Evolutionary conservation across 2,329 filamentous ascomycete species (phyloP).

Genomic region (Trichophyton equinum): DNA sequence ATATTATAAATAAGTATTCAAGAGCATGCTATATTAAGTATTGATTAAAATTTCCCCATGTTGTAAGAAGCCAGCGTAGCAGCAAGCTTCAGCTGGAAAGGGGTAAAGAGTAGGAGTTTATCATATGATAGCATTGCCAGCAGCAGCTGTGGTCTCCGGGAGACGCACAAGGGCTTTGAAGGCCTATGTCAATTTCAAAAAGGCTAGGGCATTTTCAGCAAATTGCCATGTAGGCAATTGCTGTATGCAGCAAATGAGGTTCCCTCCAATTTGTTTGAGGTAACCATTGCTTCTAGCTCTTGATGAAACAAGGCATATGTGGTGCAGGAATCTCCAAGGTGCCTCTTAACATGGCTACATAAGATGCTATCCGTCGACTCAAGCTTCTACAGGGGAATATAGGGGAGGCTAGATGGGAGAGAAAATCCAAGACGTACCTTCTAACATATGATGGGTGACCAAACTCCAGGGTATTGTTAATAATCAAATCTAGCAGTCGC

Average conservation of each 20-base stretch:
- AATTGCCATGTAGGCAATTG: constrained; percentile 4
- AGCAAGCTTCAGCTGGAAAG: too few species aligned
- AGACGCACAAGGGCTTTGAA: background rate
- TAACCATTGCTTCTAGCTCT: background rate
- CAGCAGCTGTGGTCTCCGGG: background rate
- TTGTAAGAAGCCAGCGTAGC: background rate
- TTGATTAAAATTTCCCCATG: background rate
- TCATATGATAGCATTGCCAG: background rate
- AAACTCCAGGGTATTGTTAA: constrained; percentile 31
- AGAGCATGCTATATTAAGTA: constrained; percentile 4
- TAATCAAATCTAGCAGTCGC: constrained; percentile 42
- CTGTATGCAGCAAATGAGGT: constrained; percentile 3
- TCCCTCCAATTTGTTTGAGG: background rate
- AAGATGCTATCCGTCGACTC: constrained; percentile 25
- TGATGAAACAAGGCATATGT: background rate
- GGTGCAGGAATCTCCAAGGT: background rate
- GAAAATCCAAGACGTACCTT: constrained; percentile 33
- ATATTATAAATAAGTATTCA: constrained; percentile 21
- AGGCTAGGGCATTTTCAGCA: background rate
- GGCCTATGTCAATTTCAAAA: background rate
- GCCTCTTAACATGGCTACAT: constrained; percentile 24
- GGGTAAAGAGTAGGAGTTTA: background rate
- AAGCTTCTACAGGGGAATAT: constrained; percentile 24
- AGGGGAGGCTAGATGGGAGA: constrained; percentile 7
- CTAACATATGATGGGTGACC: constrained; percentile 37